Evolutionary conservation across 2,329 filamentous ascomycete genomes (phyloP).

Genomic region (Alternaria ventricosa): DNA sequence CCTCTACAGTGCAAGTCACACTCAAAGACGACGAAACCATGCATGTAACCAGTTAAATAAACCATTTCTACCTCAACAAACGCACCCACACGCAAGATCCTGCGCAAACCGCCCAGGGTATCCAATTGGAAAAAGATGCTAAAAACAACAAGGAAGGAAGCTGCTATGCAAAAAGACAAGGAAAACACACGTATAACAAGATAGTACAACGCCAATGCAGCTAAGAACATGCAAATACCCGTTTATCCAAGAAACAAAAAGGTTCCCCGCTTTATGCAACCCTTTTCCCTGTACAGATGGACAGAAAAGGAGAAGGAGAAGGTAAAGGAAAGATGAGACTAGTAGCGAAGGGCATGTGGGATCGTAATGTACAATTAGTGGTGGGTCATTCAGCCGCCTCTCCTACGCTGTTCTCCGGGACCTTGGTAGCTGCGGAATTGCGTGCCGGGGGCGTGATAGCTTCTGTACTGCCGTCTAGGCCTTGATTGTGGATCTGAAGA

Average conservation of each 20-base stretch:
- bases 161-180: not conserved
- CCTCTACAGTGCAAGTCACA: not conserved
- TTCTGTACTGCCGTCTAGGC: slow-evolving; percentile 38
- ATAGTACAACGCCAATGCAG: not conserved
- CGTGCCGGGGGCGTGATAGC: slow-evolving; percentile 43
- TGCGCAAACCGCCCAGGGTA: not conserved
- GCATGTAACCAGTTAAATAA: not conserved
- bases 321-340: not conserved
- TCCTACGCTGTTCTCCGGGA: slow-evolving; percentile 31
- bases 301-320: not conserved
- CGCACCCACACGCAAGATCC: not conserved
- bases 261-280: not conserved
- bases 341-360: not conserved
- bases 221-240: not conserved
- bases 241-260: not conserved
- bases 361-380: not conserved
- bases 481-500: slow-evolving; percentile 31
- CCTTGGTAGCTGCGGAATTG: slow-evolving; percentile 44
- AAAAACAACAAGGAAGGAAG: not conserved
- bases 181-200: not conserved
- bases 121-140: not conserved
- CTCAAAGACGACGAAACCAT: not conserved
- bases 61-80: not conserved
- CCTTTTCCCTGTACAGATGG: not conserved
- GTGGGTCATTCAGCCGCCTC: slow-evolving; percentile 22